These are phyloP conservation scores for Lactuca saligna DNA, from an alignment of 129 eudicot genomes.

Conservation along the genomic window DNA sequence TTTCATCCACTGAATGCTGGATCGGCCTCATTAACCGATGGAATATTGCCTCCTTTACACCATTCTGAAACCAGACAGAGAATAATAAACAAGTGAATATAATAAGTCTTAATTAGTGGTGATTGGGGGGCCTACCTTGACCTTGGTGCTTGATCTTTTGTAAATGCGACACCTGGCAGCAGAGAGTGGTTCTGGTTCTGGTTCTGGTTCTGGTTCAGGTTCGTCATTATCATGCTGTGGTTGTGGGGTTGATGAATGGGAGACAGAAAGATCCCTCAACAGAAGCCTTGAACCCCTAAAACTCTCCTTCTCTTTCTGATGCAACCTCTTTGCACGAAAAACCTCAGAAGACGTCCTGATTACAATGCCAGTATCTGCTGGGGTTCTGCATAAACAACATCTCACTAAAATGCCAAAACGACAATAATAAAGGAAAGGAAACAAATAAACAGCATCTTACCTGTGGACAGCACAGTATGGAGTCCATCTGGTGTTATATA, in stretches of 20 bases:
- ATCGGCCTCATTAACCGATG: constrained; percentile 80
- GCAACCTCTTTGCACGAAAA: constrained; percentile 46
- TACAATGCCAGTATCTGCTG: constrained; percentile 72
- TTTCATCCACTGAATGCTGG: constrained; percentile 53
- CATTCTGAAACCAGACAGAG: no score
- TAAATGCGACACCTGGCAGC: constrained; percentile 85
- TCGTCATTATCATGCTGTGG: constrained; percentile 24
- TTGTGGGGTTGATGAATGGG: constrained; percentile 4
- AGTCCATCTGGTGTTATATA: constrained; percentile 56
- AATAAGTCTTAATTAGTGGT: background rate
- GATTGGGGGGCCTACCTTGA: constrained; percentile 1
- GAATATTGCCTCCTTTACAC: constrained; percentile 46
- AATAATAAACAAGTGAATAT: background rate
- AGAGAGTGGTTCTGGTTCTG: constrained; percentile 55
- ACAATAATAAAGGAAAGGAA: no score
- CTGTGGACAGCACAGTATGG: constrained; percentile 80
- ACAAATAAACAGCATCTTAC: no score
- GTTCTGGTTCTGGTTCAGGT: constrained; percentile 40
- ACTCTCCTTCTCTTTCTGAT: constrained; percentile 47
- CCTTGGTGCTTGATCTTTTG: constrained; percentile 59
- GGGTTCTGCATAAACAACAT: constrained; percentile 38
- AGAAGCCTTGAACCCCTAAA: constrained; percentile 66
- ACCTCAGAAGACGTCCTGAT: constrained; percentile 64
- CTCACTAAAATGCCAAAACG: background rate
- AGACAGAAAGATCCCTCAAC: constrained; percentile 44